A percentile compares a stretch with the other conserved stretches of the same genome.
Conservation (phyloP, 2,329 filamentous ascomycete species). For the Phialophora macrospora region DNA sequence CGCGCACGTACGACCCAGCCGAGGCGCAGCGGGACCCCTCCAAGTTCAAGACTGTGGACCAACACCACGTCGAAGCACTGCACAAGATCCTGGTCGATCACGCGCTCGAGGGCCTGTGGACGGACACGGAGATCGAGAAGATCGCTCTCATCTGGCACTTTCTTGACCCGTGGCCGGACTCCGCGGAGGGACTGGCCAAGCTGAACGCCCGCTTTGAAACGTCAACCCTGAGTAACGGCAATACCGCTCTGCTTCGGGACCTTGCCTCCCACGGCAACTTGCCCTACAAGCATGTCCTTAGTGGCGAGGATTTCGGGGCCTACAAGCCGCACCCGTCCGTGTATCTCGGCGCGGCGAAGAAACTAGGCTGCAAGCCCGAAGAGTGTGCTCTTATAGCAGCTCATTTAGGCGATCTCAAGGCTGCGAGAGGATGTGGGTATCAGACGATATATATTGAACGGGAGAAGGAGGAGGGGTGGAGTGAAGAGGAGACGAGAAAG, state of each 20-base stretch:
- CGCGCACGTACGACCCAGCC: conserved; percentile 48
- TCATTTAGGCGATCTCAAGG: conserved; percentile 71
- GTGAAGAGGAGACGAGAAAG: conserved; percentile 56
- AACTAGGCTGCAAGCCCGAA: conserved; percentile 60
- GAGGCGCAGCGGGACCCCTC: conserved; percentile 38
- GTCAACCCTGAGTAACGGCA: conserved; percentile 76
- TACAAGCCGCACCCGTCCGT: conserved; percentile 73
- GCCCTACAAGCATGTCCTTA: conserved; percentile 66
- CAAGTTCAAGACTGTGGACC: conserved; percentile 71
- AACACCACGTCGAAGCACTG: conserved; percentile 71
- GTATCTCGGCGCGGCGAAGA: conserved; percentile 70
- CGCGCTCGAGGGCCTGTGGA: conserved; percentile 64
- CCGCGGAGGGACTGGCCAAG: conserved; percentile 58
- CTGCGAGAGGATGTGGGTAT: conserved; percentile 67
- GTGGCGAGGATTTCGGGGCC: conserved; percentile 70
- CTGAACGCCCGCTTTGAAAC: conserved; percentile 65
- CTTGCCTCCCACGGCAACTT: conserved; percentile 64
- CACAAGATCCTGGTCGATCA: conserved; percentile 61
- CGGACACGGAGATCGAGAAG: conserved; percentile 64
- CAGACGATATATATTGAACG: conserved; percentile 77
- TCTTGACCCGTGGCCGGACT: conserved; percentile 71
- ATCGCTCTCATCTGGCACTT: conserved; percentile 75
- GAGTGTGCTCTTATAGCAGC: conserved; percentile 79
- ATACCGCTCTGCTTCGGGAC: conserved; percentile 68
- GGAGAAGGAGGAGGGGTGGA: conserved; percentile 67